Conservation (phyloP, 768 basidiomycete species). For the Leucogyrophana mollusca region DNA sequence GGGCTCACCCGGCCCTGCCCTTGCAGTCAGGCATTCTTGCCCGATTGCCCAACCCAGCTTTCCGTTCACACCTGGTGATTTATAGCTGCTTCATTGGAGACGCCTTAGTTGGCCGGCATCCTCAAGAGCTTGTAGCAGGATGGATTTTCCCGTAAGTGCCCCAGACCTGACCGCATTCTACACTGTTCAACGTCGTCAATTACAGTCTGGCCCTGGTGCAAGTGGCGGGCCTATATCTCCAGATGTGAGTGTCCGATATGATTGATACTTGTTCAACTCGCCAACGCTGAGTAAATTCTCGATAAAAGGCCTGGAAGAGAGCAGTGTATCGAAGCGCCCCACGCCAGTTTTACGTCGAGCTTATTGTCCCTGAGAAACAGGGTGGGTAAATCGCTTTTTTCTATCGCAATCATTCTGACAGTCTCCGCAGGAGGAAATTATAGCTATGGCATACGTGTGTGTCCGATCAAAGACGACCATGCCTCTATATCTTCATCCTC, state of each 20-base stretch:
- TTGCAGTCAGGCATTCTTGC: too few relatives aligned
- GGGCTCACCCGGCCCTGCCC: too few relatives aligned
- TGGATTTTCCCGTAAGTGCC: conserved; percentile 13
- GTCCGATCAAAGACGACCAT: conserved; percentile 39
- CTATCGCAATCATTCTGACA: conserved; percentile 3
- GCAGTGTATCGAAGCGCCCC: conserved; percentile 63
- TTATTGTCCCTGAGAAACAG: conserved; percentile 57
- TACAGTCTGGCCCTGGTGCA: conserved; percentile 12
- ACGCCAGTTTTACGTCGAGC: conserved; percentile 54
- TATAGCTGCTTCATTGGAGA: too few relatives aligned
- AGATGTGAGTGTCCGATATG: conserved; percentile 22
- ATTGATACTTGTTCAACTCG: not conserved
- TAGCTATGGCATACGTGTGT: conserved; percentile 64
- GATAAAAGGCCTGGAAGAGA: conserved; percentile 53
- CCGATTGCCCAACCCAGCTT: too few relatives aligned
- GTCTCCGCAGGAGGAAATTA: conserved; percentile 43
- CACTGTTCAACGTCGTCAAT: not conserved
- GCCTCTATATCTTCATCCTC: conserved; percentile 17
- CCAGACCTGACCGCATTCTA: not conserved
- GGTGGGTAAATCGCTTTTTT: conserved; percentile 34
- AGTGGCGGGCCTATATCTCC: conserved; percentile 12
- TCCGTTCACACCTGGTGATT: too few relatives aligned
- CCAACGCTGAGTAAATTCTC: not conserved
- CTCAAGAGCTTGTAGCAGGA: conserved; percentile 7
- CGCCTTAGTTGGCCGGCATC: too few relatives aligned